phyloP scores from a whole-genome alignment of 495 filamentous ascomycete species.

The Amorphotheca resinae region DNA sequence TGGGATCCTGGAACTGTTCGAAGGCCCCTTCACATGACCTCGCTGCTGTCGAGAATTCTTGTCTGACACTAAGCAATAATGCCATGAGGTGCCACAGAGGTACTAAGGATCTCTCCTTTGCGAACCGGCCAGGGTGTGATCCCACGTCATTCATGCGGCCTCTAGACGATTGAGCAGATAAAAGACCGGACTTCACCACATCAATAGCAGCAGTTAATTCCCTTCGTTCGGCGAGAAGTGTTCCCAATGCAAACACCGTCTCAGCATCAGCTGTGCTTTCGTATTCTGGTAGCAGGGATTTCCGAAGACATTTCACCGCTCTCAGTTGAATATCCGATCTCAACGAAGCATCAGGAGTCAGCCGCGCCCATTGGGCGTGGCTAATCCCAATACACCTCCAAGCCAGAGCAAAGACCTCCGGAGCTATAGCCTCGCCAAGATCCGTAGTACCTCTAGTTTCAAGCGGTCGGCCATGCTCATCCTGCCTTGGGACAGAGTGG shows the following conservation, averaged over 20 bases:
- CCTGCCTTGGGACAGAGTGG: constrained; percentile 21
- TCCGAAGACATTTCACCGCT: constrained; percentile 61
- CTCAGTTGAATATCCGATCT: constrained; percentile 56
- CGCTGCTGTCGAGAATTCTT: constrained; percentile 69
- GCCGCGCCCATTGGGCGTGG: constrained; percentile 72
- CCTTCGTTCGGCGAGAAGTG: constrained; percentile 67
- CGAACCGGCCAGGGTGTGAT: constrained; percentile 26
- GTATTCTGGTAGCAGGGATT: constrained; percentile 51
- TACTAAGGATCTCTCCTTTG: constrained; percentile 43
- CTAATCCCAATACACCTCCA: constrained; percentile 75
- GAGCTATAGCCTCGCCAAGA: constrained; percentile 8
- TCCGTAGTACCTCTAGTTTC: constrained; percentile 23
- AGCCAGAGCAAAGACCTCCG: constrained; percentile 45
- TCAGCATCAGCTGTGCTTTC: constrained; percentile 50
- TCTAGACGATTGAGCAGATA: constrained; percentile 14
- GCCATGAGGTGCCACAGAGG: constrained; percentile 79
- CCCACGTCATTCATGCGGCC: constrained; percentile 21
- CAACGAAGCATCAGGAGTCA: constrained; percentile 58
- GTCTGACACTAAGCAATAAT: constrained; percentile 70
- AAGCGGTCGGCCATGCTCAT: constrained; percentile 20
- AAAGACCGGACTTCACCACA: constrained; percentile 49
- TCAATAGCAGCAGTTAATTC: constrained; percentile 67
- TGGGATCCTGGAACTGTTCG: constrained; percentile 61
- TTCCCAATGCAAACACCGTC: constrained; percentile 64
- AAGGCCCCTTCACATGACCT: constrained; percentile 81